Evolutionary conservation across 2,329 filamentous ascomycete genomes (phyloP), one percentile per base, ranked within the genome.

Genomic region (Aspergillus hiratsukae): DNA sequence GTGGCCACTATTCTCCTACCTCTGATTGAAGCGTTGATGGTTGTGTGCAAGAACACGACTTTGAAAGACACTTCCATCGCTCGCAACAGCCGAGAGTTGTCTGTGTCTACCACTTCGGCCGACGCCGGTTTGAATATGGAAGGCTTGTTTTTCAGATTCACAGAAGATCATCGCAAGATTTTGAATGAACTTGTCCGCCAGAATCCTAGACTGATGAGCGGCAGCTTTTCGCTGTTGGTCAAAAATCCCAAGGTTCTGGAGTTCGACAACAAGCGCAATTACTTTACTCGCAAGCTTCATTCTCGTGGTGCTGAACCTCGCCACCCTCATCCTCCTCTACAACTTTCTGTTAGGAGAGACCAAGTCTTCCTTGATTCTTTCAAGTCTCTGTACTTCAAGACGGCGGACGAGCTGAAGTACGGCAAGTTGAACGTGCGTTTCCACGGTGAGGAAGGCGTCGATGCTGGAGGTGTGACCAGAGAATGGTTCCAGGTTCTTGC

Each of bases 401-500:
- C 82, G 41, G 91, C 90, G 27, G 91, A 97, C 61, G 95, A 99
- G 77, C 95, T 99, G 86, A 99, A 99, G 77, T 97, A 95, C 72
- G 94, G 95, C 66, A 99, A 99, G 76, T 85, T 99, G 61, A 99
- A 92, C 73, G 96, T 99, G 66, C 88, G 93, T 53, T 99, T 99
- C 84, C 90, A 94, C 65, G 91, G 91, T 35, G 94, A 99, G 77
- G 94, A 99, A 72, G 94, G 95, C 74, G 91, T 99, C 45, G 95
- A 99, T 75, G 94, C 94, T 53, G 95, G 94, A 64, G 94, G 94
- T 76, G 93, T 99, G 49, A 97, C 93, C 40, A 87, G 95, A 69
- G 94, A 99, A 78, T 99, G 95, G 94, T 99, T 99, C 83, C 93
- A 97, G 72, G 93, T 96, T 52, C 88, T 99, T 63, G 88, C 95